phyloP scores from a whole-genome alignment of 2,329 filamentous ascomycete genomes.

The Cercospora canescens region DNA sequence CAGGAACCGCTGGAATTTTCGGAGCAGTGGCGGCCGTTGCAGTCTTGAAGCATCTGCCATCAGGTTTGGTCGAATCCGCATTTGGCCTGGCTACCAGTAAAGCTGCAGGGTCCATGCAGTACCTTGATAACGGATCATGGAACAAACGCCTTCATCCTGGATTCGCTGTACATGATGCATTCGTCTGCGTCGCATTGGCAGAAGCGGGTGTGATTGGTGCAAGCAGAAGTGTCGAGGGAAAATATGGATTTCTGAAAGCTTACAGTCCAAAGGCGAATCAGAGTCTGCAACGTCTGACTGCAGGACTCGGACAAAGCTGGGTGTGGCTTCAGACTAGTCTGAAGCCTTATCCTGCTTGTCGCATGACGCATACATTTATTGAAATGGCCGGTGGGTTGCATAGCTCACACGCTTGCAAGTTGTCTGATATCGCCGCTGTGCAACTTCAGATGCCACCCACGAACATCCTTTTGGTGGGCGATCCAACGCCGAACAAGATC shows the following conservation, averaged over 20 bases:
- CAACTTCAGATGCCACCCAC: constrained; percentile 26
- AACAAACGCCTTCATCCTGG: constrained; percentile 43
- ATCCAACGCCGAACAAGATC: constrained; percentile 37
- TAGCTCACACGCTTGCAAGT: not conserved
- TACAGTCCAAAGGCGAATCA: constrained; percentile 31
- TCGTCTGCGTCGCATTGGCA: constrained; percentile 38
- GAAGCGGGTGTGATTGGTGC: constrained; percentile 38
- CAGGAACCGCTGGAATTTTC: constrained; percentile 40
- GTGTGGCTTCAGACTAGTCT: constrained; percentile 28
- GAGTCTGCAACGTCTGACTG: constrained; percentile 24
- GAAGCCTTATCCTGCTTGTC: constrained; percentile 35
- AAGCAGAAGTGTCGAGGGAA: constrained; percentile 30
- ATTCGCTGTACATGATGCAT: constrained; percentile 42
- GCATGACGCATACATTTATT: constrained; percentile 37
- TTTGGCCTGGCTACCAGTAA: constrained; percentile 41
- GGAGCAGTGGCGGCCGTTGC: constrained; percentile 38
- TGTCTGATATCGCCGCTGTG: constrained; percentile 24
- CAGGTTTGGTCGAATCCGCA: constrained; percentile 33
- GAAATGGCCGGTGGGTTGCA: constrained; percentile 31
- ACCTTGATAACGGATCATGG: constrained; percentile 41
- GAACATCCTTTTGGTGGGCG: constrained; percentile 35
- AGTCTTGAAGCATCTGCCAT: constrained; percentile 31
- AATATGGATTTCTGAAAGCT: constrained; percentile 33
- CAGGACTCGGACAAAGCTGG: constrained; percentile 30
- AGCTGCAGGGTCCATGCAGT: constrained; percentile 42